These are phyloP conservation scores for Gossypium turneri DNA, from an alignment of 345 rosid species.

Conservation along the genomic window DNA sequence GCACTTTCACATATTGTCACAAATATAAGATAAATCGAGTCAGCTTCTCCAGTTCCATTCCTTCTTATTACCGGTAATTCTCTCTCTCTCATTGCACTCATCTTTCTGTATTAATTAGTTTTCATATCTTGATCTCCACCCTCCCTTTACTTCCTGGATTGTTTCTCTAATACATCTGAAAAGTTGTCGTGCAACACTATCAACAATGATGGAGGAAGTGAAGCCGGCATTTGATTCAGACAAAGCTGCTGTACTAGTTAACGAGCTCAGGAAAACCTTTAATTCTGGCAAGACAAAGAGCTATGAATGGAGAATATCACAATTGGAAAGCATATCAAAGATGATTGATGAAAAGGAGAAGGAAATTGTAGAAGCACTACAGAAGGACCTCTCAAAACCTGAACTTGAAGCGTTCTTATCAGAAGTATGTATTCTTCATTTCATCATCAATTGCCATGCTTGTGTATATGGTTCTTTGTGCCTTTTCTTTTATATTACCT, in stretches of 20 bases:
- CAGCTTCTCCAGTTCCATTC: not conserved
- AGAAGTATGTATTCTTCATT: slow-evolving; percentile 44
- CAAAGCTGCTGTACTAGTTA: slow-evolving; percentile 46
- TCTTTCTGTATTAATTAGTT: not conserved
- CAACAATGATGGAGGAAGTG: slow-evolving; percentile 20
- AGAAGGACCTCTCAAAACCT: slow-evolving; percentile 70
- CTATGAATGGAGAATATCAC: slow-evolving; percentile 76
- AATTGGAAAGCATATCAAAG: slow-evolving; percentile 45
- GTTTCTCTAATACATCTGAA: not conserved
- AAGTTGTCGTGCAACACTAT: slow-evolving; percentile 26
- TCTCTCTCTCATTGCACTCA: not conserved
- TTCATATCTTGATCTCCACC: not conserved
- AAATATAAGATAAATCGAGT: slow-evolving; percentile 9
- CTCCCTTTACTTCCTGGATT: not conserved
- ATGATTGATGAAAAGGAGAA: slow-evolving; percentile 72
- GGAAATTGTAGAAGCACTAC: slow-evolving; percentile 50
- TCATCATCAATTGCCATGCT: not conserved
- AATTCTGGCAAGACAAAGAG: slow-evolving; percentile 59
- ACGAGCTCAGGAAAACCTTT: slow-evolving; percentile 48
- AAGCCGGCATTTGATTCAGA: slow-evolving; percentile 29
- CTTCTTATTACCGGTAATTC: slow-evolving; percentile 9
- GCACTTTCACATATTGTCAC: not conserved
- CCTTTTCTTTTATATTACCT: not conserved
- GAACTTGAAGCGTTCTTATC: slow-evolving; percentile 53
- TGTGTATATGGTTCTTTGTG: not conserved